Percentiles rank a stretch among this genome's conserved stretches.
Evolutionary conservation across 2,329 filamentous ascomycete genomes (phyloP).

Genomic region (Cercospora citrullina): DNA sequence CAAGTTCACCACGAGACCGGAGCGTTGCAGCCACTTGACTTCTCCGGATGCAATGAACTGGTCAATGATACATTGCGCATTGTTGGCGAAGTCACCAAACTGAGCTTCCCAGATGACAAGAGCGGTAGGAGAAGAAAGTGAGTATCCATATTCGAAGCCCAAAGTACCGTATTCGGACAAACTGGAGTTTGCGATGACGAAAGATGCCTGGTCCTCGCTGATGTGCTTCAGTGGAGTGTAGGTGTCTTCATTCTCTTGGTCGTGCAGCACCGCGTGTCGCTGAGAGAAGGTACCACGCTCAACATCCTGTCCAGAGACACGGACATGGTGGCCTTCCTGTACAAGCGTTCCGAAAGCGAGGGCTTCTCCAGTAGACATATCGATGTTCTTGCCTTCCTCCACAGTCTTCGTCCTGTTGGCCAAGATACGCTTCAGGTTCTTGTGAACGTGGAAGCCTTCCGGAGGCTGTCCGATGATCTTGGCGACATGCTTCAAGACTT

Average conservation of each 20-base stretch:
- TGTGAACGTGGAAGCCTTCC: constrained; percentile 85
- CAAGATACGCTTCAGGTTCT: constrained; percentile 96
- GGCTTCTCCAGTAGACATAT: constrained; percentile 96
- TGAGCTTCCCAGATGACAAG: constrained; percentile 99
- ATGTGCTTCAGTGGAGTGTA: constrained; percentile 91
- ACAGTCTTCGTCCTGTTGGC: constrained; percentile 87
- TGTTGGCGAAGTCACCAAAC: constrained; percentile 99
- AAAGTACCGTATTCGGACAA: constrained; percentile 72
- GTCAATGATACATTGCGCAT: constrained; percentile 97
- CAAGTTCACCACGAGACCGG: constrained; percentile 91
- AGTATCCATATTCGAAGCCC: constrained; percentile 98
- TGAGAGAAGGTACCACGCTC: constrained; percentile 99
- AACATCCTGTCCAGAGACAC: constrained; percentile 97
- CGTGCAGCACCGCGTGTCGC: constrained; percentile 93
- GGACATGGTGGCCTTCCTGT: constrained; percentile 91
- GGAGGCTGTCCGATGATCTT: constrained; percentile 75
- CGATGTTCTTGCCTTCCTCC: constrained; percentile 87
- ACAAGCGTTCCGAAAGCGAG: constrained; percentile 91
- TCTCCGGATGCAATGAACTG: constrained; percentile 98
- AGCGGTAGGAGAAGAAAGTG: constrained; percentile 91
- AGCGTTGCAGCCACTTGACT: constrained; percentile 98
- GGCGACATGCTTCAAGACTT: constrained; percentile 78
- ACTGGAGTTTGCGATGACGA: constrained; percentile 96
- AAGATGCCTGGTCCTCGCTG: constrained; percentile 87
- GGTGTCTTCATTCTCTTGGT: constrained; percentile 90